A percentile compares a stretch with the other conserved stretches of the same genome.
These are phyloP conservation scores for Alternaria postmessia DNA, from an alignment of 2,329 filamentous ascomycete genomes.

Conservation along the genomic window DNA sequence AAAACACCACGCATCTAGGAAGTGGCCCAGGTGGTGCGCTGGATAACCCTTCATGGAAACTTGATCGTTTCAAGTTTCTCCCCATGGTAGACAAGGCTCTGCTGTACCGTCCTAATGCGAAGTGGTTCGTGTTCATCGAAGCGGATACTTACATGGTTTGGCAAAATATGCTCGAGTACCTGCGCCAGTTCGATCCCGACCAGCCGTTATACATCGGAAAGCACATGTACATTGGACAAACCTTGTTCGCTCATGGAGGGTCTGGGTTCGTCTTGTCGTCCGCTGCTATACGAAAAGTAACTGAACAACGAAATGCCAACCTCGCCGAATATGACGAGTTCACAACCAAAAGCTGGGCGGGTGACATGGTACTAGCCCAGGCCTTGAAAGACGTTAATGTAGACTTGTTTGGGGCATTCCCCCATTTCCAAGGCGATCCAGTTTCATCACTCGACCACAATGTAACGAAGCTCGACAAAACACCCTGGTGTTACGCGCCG, in stretches of 20 bases:
- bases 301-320: constrained; percentile 49
- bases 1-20: constrained; percentile 26
- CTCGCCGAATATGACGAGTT: constrained; percentile 54
- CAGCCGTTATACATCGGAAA: constrained; percentile 62
- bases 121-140: constrained; percentile 67
- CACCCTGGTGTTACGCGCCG: constrained; percentile 60
- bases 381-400: constrained; percentile 55
- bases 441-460: constrained; percentile 35
- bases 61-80: constrained; percentile 48
- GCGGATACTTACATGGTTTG: constrained; percentile 65
- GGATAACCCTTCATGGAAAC: constrained; percentile 30
- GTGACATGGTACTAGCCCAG: constrained; percentile 60
- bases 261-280: constrained; percentile 61
- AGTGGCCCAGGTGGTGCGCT: constrained; percentile 12
- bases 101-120: constrained; percentile 52
- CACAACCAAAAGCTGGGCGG: constrained; percentile 59
- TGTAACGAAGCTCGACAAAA: constrained; percentile 25
- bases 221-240: constrained; percentile 60
- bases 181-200: constrained; percentile 57
- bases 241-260: constrained; percentile 63
- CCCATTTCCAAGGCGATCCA: constrained; percentile 33
- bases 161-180: constrained; percentile 61
- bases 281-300: constrained; percentile 53
- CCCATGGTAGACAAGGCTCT: constrained; percentile 42
- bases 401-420: constrained; percentile 20